Conservation (phyloP, 2,329 filamentous ascomycete species). For the Aspergillus uvarum region DNA sequence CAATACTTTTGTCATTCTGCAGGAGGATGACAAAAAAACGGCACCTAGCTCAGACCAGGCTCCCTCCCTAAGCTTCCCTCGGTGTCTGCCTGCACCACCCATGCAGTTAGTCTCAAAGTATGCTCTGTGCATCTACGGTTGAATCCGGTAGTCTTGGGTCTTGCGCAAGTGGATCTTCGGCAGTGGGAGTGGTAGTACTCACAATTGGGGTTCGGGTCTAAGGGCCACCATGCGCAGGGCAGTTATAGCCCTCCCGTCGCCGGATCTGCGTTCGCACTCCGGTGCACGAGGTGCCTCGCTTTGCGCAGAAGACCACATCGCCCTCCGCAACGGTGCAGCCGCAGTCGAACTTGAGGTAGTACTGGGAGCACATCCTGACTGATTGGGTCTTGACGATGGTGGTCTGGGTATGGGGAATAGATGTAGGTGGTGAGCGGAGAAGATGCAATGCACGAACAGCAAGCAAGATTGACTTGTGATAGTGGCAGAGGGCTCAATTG, state of each 20-base stretch:
- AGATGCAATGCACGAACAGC: neutral
- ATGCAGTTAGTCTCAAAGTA: neutral
- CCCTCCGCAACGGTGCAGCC: slow-evolving; percentile 36
- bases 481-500: neutral
- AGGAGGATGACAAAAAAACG: neutral
- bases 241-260: slow-evolving; percentile 34
- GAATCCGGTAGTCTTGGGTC: too few species aligned
- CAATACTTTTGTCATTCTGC: neutral
- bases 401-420: neutral
- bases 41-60: neutral
- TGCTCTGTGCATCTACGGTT: neutral
- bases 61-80: neutral
- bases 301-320: slow-evolving; percentile 37
- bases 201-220: slow-evolving; percentile 9
- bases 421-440: neutral
- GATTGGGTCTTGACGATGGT: neutral
- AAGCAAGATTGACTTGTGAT: neutral
- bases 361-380: slow-evolving; percentile 38
- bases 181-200: neutral
- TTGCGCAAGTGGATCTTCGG: slow-evolving; percentile 2
- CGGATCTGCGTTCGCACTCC: slow-evolving; percentile 35
- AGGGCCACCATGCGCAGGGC: slow-evolving; percentile 29
- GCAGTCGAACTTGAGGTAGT: slow-evolving; percentile 40
- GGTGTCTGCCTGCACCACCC: neutral
- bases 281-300: slow-evolving; percentile 34